These are phyloP conservation scores for Batrachochytrium dendrobatidis DNA, from an alignment of 371 early-diverging fungal species.

Conservation along the genomic window DNA sequence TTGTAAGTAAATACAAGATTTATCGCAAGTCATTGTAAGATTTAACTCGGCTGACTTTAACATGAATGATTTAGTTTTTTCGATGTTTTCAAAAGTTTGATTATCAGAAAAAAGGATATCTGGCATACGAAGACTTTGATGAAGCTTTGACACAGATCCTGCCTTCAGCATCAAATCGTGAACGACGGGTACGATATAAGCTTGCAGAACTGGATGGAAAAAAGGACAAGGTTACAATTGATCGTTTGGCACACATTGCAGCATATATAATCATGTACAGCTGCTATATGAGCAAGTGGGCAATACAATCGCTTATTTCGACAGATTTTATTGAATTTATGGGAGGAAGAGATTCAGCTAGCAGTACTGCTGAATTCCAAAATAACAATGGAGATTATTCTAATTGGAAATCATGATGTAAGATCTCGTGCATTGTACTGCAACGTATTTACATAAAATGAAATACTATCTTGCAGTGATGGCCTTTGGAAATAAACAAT, in stretches of 20 bases:
- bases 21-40: background rate
- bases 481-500: too few species aligned
- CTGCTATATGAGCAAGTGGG: constrained; percentile 27
- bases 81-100: constrained; percentile 26
- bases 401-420: too few species aligned
- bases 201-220: constrained; percentile 22
- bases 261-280: constrained; percentile 25
- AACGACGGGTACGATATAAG: constrained; percentile 20
- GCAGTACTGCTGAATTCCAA: too few species aligned
- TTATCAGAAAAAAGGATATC: constrained; percentile 25
- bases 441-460: too few species aligned
- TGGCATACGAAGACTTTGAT: constrained; percentile 37
- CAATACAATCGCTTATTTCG: constrained; percentile 26
- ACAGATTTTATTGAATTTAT: constrained; percentile 16
- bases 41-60: background rate
- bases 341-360: too few species aligned
- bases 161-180: constrained; percentile 17
- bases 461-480: too few species aligned
- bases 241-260: constrained; percentile 24
- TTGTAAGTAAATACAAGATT: constrained; percentile 18
- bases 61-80: constrained; percentile 17
- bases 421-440: too few species aligned
- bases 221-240: constrained; percentile 23
- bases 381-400: too few species aligned
- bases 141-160: constrained; percentile 31